A percentile compares a stretch with the other conserved stretches of the same genome.
phyloP scores from a whole-genome alignment of 495 filamentous ascomycete species.

The Darksidea phi region DNA sequence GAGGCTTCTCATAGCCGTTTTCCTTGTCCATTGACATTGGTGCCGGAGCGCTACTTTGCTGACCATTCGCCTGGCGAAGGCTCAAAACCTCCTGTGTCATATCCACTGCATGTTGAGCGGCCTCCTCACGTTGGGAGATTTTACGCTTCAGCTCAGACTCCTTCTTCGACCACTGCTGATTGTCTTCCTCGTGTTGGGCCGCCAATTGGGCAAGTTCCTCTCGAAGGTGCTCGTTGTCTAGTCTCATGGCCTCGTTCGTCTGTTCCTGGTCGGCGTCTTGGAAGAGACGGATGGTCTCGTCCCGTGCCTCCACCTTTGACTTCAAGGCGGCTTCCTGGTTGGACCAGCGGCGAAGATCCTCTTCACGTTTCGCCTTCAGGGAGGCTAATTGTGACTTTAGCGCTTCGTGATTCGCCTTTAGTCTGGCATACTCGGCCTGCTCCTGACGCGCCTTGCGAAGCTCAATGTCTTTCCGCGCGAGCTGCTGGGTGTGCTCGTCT shows the following conservation, averaged over 20 bases:
- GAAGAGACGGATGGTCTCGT: constrained; percentile 36
- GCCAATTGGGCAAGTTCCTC: constrained; percentile 31
- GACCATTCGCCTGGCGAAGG: constrained; percentile 21
- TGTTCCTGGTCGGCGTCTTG: constrained; percentile 32
- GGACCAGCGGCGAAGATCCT: constrained; percentile 30
- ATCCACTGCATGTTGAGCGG: constrained; percentile 27
- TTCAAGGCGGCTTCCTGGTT: constrained; percentile 24
- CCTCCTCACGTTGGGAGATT: constrained; percentile 30
- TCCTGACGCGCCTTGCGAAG: constrained; percentile 32
- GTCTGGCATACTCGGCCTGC: constrained; percentile 23
- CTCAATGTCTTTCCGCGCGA: constrained; percentile 26
- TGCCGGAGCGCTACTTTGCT: background rate
- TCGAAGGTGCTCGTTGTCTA: constrained; percentile 34
- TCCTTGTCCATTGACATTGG: constrained; percentile 12
- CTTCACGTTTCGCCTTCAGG: constrained; percentile 49
- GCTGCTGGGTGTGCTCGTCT: constrained; percentile 32
- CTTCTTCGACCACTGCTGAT: constrained; percentile 26
- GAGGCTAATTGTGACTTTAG: constrained; percentile 20
- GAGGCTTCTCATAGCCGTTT: constrained; percentile 3
- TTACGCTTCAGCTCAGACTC: constrained; percentile 32
- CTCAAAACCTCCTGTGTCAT: constrained; percentile 32
- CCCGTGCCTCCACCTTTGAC: constrained; percentile 22
- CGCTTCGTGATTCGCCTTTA: constrained; percentile 30
- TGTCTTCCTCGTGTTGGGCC: constrained; percentile 34
- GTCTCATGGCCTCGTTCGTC: constrained; percentile 31